Conservation (phyloP, 1,139 yeast genomes). For the Taphrina betulina region DNA sequence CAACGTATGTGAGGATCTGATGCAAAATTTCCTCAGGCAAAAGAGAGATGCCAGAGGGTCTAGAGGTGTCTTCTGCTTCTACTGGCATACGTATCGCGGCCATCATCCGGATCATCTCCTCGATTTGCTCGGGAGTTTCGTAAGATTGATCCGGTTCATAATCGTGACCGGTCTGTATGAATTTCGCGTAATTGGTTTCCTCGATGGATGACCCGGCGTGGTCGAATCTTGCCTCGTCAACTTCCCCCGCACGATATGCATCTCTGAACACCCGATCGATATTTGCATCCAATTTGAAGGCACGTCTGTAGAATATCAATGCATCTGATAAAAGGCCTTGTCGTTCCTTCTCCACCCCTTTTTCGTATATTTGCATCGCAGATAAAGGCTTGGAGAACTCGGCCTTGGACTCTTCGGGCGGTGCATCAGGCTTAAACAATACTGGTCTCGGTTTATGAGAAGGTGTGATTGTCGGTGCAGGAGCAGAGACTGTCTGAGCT, state of each 20-base stretch:
- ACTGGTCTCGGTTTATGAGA: too few species aligned
- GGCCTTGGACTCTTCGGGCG: too few species aligned
- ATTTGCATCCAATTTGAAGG: constrained; percentile 62
- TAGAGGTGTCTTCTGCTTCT: background rate
- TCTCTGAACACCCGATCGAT: constrained; percentile 63
- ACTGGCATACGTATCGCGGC: constrained; percentile 14
- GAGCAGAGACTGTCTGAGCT: too few species aligned
- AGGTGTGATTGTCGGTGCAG: too few species aligned
- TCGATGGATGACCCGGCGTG: constrained; percentile 43
- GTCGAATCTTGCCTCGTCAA: constrained; percentile 8
- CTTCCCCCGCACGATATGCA: constrained; percentile 45
- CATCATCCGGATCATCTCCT: constrained; percentile 15
- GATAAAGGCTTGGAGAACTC: background rate
- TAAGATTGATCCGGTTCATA: constrained; percentile 39
- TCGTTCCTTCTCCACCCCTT: constrained; percentile 69
- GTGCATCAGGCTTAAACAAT: too few species aligned
- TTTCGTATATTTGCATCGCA: constrained; percentile 66
- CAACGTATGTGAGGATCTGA: constrained; percentile 54
- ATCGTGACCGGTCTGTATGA: constrained; percentile 43
- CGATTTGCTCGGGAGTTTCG: background rate
- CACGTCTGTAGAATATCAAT: constrained; percentile 66
- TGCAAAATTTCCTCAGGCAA: constrained; percentile 67
- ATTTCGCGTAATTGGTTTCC: constrained; percentile 32
- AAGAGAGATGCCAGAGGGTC: constrained; percentile 53
- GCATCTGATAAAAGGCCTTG: constrained; percentile 81